Base-by-base conservation (phyloP, 257 asterid genomes). In the Scutellaria minor region DNA sequence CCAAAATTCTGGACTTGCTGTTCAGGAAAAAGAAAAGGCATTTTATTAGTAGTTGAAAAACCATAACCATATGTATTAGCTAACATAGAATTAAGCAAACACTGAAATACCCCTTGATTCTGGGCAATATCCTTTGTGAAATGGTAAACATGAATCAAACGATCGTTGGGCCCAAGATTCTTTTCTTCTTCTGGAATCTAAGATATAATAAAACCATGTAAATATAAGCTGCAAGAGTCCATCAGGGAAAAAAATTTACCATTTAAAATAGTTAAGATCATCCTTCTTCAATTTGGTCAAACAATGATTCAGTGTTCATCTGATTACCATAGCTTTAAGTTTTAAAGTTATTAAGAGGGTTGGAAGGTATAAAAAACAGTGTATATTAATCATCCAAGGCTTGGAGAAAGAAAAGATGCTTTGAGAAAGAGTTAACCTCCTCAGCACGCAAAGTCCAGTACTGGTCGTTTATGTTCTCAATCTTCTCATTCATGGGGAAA, bases 1-100 rank as follows among this genome's bases (percentile, higher is more conserved):
- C 98, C 99, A 18, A 95, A 95, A 78, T 92, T 90, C 85, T 87
- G 97, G 79, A 90, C 87, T 84, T 88, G 96, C 99, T 92, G 92
- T 82, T 61, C 37, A 45, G 18, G 46, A 62, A 50, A 27, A 75
- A 13, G 77, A 13, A 20, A 39, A 66, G 77, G 48, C 50, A 39
- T 6, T 39, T n/a, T 27, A 51, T 66, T 46, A 55, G 37, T 18
- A 56, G 58, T 18, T 61, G 53, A 53, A 57, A 42, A 70, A 40
- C 44, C 46, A 11, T 13, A 7, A 11, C 46, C 5, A 39, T 12
- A 56, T 56, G 39, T 18, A 57, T 13, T 31, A 70, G 48, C 37
- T 69, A 45, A 60, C 65, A 42, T 39, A 66, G 35, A 57, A 57
- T 65, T 46, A 70, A 18, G 82, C 7, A 11, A 68, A 70, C 50